A percentile compares a stretch with the other conserved stretches of the same genome.
These are phyloP conservation scores for Gracilaria vermiculophylla DNA, from an alignment of 23 red algal species.

Conservation along the genomic window DNA sequence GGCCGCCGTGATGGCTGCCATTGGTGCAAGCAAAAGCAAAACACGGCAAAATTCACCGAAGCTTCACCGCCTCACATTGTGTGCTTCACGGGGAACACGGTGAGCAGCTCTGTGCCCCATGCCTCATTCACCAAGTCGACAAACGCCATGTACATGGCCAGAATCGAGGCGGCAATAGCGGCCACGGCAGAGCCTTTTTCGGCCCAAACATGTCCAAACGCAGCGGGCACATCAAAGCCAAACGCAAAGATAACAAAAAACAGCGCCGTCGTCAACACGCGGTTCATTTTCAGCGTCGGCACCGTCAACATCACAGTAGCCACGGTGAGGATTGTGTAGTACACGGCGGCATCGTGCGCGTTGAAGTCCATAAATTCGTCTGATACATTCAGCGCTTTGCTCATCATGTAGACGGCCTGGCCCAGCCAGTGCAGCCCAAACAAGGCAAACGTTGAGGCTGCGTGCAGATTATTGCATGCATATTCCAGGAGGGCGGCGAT, in stretches of 20 bases:
- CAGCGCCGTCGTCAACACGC: background rate
- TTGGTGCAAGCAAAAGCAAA: too few relatives aligned
- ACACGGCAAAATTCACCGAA: background rate
- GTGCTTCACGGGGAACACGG: background rate
- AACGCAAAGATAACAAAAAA: conserved; percentile 34
- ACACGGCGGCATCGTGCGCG: background rate
- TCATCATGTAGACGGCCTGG: background rate
- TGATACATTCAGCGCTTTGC: background rate
- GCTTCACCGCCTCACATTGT: background rate
- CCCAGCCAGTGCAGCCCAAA: conserved; percentile 28
- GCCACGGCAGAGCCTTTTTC: conserved; percentile 2
- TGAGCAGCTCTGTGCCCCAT: background rate
- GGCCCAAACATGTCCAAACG: background rate
- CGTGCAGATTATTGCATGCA: conserved; percentile 6
- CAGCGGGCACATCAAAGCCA: conserved; percentile 23
- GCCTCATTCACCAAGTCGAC: conserved; percentile 36
- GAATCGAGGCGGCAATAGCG: conserved; percentile 3
- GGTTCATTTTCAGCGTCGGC: conserved; percentile 9
- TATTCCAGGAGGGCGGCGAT: conserved; percentile 22
- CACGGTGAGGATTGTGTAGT: conserved; percentile 4
- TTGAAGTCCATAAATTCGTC: background rate
- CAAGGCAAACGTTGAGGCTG: conserved; percentile 21
- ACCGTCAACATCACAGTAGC: conserved; percentile 6
- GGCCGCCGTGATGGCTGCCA: too few relatives aligned
- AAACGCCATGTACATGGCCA: conserved; percentile 32